Evolutionary conservation across 1,139 yeast species (phyloP), one percentile per base, ranked within the genome.

Genomic region (Spencermartinsiella ligniputridi): DNA sequence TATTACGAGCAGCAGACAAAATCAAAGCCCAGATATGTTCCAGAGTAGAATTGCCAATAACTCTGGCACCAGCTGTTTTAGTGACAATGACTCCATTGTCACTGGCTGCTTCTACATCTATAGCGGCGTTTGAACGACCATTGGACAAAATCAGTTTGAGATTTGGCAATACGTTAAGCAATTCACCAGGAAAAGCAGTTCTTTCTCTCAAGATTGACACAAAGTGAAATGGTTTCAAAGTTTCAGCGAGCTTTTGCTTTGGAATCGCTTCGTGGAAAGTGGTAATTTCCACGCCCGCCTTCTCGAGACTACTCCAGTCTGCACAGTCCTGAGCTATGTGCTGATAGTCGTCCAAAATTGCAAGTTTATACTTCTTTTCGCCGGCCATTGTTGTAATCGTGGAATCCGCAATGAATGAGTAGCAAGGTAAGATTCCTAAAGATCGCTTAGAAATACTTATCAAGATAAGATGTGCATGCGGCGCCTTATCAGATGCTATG

Each of bases 21-120:
- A 52, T 50, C 25, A 52, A 20, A 17, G 56, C 47, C 56, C 56
- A 52, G 32, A 49, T 49, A 29, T 48, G 51, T 38, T 52, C 54
- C 15, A 37, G 40, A 9, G 56, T 52, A 9, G 52, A 47, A 6
- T 42, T 36, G 3, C 49, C 48, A 12, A 52, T 53, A 9, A 41
- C 38, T 18, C 27, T 15, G 11, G 38, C 29, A 8, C 35, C 37
- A 8, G 34, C 33, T 1, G 53, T 47, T 2, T 52, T 52, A 22
- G 48, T 44, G n/a, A 52, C 54, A 20, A 39, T 35, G 15, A 52
- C 49, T 8, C 54, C 54, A 3, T 41, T 45, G 19, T 40, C 39
- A 21, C 33, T 42, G 9, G 53, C 54, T 15, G 49, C 54, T 9
- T 40, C 42, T 3, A 43, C 27, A 39, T 52, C 55, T 25, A 52